Conservation (phyloP, 129 eudicot species). For the Rutidosis leptorrhynchoides region DNA sequence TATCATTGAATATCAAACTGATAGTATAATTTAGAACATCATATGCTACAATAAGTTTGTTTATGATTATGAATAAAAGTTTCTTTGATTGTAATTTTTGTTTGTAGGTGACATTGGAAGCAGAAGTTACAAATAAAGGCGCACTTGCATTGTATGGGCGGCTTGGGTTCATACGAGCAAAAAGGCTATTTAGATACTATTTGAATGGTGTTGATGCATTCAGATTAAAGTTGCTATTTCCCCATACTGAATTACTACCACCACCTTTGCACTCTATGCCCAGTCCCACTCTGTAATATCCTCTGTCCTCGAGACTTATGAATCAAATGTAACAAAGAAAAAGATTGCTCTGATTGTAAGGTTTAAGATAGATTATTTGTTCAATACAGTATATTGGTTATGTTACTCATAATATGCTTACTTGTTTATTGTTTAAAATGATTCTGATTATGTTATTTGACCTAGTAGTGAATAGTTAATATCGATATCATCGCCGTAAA, state of each 20-base stretch:
- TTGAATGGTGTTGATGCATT: constrained; percentile 97
- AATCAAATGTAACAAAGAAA: constrained; percentile 15
- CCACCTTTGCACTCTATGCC: constrained; percentile 22
- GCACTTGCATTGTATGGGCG: constrained; percentile 91
- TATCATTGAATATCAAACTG: not conserved
- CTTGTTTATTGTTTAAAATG: not conserved
- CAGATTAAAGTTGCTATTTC: constrained; percentile 76
- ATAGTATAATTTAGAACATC: not conserved
- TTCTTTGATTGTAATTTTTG: constrained; percentile 3
- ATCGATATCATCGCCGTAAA: too few species aligned
- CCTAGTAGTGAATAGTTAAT: too few species aligned
- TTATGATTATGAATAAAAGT: not conserved
- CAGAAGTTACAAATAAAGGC: constrained; percentile 95
- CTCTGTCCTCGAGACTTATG: constrained; percentile 32
- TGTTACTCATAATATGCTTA: not conserved
- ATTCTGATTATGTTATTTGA: too few species aligned
- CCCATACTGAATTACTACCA: constrained; percentile 50
- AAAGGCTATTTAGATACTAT: constrained; percentile 83
- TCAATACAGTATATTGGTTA: not conserved
- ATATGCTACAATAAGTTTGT: not conserved
- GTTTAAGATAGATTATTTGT: constrained; percentile 5
- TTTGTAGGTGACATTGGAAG: constrained; percentile 84
- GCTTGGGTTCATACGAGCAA: constrained; percentile 87
- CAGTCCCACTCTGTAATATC: constrained; percentile 30
- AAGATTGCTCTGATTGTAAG: constrained; percentile 15